Percentiles rank a stretch among this genome's conserved stretches.
Evolutionary conservation across 371 early-diverging fungal genomes (phyloP).

Genomic region (Mucor lusitanicus): DNA sequence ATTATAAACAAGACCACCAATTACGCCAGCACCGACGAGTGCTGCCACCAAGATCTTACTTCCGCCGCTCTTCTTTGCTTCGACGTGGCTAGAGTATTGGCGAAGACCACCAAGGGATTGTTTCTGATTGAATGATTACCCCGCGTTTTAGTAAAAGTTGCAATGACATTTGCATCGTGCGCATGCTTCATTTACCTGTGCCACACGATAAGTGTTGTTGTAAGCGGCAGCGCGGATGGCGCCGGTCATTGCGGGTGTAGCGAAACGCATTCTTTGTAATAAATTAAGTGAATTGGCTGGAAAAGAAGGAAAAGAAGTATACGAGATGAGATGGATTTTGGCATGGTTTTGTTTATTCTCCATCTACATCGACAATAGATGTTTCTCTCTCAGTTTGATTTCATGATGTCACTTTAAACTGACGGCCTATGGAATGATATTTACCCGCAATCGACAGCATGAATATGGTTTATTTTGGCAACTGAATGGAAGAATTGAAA

Average conservation of each 20-base stretch:
- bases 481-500: no score
- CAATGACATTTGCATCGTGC: no score
- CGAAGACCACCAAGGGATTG: constrained; percentile 20
- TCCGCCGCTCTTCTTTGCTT: constrained; percentile 31
- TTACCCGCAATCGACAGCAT: no score
- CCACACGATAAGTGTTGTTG: neutral
- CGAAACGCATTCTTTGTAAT: constrained; percentile 31
- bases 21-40: constrained; percentile 43
- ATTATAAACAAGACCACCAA: constrained; percentile 49
- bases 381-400: no score
- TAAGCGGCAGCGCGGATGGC: constrained; percentile 27
- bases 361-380: neutral
- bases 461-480: no score
- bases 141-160: neutral
- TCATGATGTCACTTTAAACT: no score
- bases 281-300: constrained; percentile 2
- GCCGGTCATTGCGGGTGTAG: constrained; percentile 27
- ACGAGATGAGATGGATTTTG: neutral
- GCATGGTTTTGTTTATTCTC: neutral
- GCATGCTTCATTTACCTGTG: neutral
- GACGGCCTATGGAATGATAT: no score
- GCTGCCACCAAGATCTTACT: constrained; percentile 37
- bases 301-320: neutral
- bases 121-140: neutral
- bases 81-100: constrained; percentile 24